These are phyloP conservation scores for Myriosclerotinia scirpicola DNA, from an alignment of 2,329 filamentous ascomycete genomes.

Conservation along the genomic window DNA sequence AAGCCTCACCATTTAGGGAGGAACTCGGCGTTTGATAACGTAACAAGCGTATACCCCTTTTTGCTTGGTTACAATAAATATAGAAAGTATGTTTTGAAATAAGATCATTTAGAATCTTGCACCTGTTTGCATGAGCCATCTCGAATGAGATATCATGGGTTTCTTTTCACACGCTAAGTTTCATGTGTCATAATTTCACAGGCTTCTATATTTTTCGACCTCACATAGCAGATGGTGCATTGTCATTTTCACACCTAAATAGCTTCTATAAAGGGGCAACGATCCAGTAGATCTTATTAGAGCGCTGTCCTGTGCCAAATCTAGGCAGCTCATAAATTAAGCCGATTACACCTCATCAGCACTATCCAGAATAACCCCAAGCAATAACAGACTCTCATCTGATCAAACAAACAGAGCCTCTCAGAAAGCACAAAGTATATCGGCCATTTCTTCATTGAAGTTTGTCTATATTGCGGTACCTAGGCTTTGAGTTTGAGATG, in stretches of 20 bases:
- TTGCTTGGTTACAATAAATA: constrained; percentile 32
- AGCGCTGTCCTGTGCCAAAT: not conserved
- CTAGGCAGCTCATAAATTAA: not conserved
- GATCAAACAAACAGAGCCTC: not conserved
- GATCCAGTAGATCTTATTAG: not conserved
- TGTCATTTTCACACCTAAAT: not conserved
- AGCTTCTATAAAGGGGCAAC: no score
- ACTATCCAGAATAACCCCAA: not conserved
- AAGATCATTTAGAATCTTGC: not conserved
- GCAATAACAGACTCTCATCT: not conserved
- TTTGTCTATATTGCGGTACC: not conserved
- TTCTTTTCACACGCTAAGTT: constrained; percentile 10
- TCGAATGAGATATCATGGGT: not conserved
- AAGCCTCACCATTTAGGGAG: constrained; percentile 37
- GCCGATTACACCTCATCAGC: not conserved
- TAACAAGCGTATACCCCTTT: constrained; percentile 42
- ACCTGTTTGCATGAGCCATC: not conserved
- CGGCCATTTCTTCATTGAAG: not conserved
- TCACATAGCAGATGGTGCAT: constrained; percentile 1
- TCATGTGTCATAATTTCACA: not conserved
- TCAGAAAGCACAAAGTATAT: not conserved
- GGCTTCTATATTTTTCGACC: not conserved
- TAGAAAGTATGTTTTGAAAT: constrained; percentile 11
- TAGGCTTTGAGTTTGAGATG: no score
- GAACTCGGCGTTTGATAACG: constrained; percentile 41